Conservation (phyloP, 2,329 filamentous ascomycete species). For the Sphaerulina populicola region DNA sequence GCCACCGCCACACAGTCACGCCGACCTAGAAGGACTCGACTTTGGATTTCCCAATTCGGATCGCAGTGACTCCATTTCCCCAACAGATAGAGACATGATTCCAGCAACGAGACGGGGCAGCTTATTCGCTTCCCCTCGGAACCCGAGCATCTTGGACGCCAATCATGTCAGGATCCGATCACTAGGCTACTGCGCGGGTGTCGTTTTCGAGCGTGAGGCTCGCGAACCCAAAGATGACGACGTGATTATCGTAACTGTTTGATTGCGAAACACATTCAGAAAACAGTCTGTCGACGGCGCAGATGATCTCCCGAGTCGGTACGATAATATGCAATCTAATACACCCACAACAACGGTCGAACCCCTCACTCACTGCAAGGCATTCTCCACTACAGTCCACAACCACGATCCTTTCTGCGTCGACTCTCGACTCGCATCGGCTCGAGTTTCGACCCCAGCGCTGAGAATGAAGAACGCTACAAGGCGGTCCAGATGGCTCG, state of each 20-base stretch:
- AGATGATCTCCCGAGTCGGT: slow-evolving; percentile 21
- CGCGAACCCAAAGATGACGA: slow-evolving; percentile 21
- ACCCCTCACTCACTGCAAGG: background rate
- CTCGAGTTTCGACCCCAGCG: slow-evolving; percentile 10
- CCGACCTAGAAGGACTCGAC: slow-evolving; percentile 6
- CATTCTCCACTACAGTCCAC: slow-evolving; percentile 21
- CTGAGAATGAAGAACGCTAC: slow-evolving; percentile 21
- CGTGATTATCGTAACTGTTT: slow-evolving; percentile 26
- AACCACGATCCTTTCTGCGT: slow-evolving; percentile 22
- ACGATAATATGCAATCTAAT: background rate
- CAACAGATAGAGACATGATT: slow-evolving; percentile 3
- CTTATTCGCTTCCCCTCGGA: slow-evolving; percentile 12
- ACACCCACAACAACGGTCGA: background rate
- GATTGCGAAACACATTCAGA: slow-evolving; percentile 17
- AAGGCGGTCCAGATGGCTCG: slow-evolving; percentile 30
- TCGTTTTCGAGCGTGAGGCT: slow-evolving; percentile 19
- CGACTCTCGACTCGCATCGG: slow-evolving; percentile 24
- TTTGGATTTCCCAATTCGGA: background rate
- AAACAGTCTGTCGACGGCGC: slow-evolving; percentile 13
- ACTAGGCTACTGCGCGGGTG: slow-evolving; percentile 14
- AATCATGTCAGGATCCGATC: slow-evolving; percentile 7
- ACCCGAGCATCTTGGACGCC: slow-evolving; percentile 8
- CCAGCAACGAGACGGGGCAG: slow-evolving; percentile 10
- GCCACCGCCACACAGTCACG: background rate
- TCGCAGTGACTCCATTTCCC: slow-evolving; percentile 3